Conservation (phyloP, 805 yeast genomes). For the Wilhelminamyces savonicus region DNA sequence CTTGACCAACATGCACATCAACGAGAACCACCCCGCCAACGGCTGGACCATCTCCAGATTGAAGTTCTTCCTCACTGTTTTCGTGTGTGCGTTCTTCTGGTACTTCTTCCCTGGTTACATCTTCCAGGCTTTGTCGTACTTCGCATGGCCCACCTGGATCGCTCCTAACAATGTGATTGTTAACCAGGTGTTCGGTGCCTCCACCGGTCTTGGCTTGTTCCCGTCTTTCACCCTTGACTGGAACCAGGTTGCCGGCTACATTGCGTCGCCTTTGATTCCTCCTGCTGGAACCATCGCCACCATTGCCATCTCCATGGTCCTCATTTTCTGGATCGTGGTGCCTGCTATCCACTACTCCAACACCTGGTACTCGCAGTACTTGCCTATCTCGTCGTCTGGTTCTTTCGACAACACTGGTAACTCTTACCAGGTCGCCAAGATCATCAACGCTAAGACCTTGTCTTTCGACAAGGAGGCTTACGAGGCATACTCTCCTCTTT, state of each 20-base stretch:
- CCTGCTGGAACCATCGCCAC: slow-evolving; percentile 50
- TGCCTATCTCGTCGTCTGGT: slow-evolving; percentile 50
- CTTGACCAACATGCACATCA: slow-evolving; percentile 45
- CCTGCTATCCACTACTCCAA: slow-evolving; percentile 53
- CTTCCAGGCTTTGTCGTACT: slow-evolving; percentile 51
- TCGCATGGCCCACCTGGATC: slow-evolving; percentile 66
- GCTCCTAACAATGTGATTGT: slow-evolving; percentile 53
- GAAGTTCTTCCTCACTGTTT: slow-evolving; percentile 39
- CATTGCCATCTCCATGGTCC: slow-evolving; percentile 25
- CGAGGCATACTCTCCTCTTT: slow-evolving; percentile 57
- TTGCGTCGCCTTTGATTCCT: slow-evolving; percentile 60
- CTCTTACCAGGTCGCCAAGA: slow-evolving; percentile 42
- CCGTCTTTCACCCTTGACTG: slow-evolving; percentile 70
- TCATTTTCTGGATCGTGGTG: slow-evolving; percentile 43
- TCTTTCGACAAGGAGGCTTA: slow-evolving; percentile 43
- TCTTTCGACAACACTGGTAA: slow-evolving; percentile 48
- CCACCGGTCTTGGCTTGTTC: slow-evolving; percentile 55
- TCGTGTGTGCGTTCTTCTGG: slow-evolving; percentile 39
- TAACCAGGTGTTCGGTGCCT: slow-evolving; percentile 59
- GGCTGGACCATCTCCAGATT: slow-evolving; percentile 58
- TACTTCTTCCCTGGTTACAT: slow-evolving; percentile 59
- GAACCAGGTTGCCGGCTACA: slow-evolving; percentile 51
- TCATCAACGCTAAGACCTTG: slow-evolving; percentile 35
- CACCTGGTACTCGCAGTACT: slow-evolving; percentile 51
- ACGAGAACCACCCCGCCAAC: slow-evolving; percentile 45